Evolutionary conservation across 129 eudicot species (phyloP).

Genomic region (Heracleum sosnowskyi): DNA sequence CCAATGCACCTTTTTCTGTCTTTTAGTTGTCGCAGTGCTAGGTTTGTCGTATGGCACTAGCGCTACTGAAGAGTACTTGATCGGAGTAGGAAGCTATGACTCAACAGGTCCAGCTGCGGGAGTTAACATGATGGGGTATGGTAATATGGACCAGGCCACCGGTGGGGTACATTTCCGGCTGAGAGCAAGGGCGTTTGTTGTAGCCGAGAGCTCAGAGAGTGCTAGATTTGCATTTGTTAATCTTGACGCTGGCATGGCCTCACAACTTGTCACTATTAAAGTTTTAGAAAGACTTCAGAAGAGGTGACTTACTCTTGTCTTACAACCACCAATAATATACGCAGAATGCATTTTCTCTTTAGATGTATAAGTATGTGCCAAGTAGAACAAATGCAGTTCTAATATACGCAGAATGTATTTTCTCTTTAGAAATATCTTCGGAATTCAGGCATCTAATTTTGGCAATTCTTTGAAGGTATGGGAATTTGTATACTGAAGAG

Average conservation of each 20-base stretch:
- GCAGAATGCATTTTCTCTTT: too few relatives aligned
- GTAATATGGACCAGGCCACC: conserved; percentile 42
- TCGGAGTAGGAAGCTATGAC: conserved; percentile 69
- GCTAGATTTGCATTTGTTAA: conserved; percentile 53
- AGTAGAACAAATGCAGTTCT: background rate
- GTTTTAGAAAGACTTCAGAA: conserved; percentile 41
- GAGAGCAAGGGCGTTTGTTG: conserved; percentile 55
- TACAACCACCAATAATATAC: too few relatives aligned
- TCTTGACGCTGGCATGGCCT: conserved; percentile 74
- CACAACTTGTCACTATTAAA: conserved; percentile 63
- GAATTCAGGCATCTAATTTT: background rate
- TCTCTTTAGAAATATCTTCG: background rate
- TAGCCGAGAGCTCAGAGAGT: conserved; percentile 43
- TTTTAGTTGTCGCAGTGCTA: conserved; percentile 12
- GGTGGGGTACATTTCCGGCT: conserved; percentile 61
- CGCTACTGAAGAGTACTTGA: conserved; percentile 39
- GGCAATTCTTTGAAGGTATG: conserved; percentile 30
- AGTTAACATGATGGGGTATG: conserved; percentile 79
- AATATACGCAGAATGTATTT: background rate
- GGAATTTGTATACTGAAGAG: conserved; percentile 49
- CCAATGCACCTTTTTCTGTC: conserved; percentile 2
- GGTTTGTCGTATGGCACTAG: background rate
- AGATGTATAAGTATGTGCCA: too few relatives aligned
- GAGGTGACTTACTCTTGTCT: conserved; percentile 18
- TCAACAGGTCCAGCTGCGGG: conserved; percentile 70